Conservation (phyloP, 192 early-diverging fungal genomes). For the Lunasporangiospora selenospora region DNA sequence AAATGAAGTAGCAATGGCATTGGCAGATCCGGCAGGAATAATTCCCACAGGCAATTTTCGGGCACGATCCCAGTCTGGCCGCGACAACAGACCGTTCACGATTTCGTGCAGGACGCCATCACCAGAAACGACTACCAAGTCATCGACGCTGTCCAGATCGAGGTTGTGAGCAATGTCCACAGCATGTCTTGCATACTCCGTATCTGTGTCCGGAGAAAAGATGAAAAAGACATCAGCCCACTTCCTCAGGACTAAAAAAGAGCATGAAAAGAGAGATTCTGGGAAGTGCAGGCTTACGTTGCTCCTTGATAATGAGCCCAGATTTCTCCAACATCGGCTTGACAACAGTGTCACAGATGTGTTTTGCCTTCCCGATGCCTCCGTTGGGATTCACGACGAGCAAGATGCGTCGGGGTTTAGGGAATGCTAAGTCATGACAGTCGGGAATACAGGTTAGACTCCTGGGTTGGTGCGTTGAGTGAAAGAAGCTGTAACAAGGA, state of each 20-base stretch:
- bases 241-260: too few relatives aligned
- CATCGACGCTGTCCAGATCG: conserved; percentile 16
- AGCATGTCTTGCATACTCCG: conserved; percentile 29
- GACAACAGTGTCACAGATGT: conserved; percentile 19
- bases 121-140: conserved; percentile 37
- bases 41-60: conserved; percentile 36
- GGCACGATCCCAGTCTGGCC: conserved; percentile 20
- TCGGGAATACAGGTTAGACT: too few relatives aligned
- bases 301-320: conserved; percentile 19
- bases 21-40: conserved; percentile 55
- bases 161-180: conserved; percentile 40
- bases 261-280: too few relatives aligned
- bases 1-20: conserved; percentile 52
- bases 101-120: conserved; percentile 60
- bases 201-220: conserved; percentile 23
- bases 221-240: conserved; percentile 2
- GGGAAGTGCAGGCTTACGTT: conserved; percentile 10
- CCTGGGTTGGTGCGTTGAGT: too few relatives aligned
- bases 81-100: conserved; percentile 53
- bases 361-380: conserved; percentile 25
- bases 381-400: conserved; percentile 36
- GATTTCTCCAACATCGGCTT: conserved; percentile 36
- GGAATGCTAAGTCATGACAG: conserved; percentile 13
- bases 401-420: conserved; percentile 12
- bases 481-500: not conserved